Conservation (phyloP, 2,329 filamentous ascomycete species). For the Fusarium compactum region DNA sequence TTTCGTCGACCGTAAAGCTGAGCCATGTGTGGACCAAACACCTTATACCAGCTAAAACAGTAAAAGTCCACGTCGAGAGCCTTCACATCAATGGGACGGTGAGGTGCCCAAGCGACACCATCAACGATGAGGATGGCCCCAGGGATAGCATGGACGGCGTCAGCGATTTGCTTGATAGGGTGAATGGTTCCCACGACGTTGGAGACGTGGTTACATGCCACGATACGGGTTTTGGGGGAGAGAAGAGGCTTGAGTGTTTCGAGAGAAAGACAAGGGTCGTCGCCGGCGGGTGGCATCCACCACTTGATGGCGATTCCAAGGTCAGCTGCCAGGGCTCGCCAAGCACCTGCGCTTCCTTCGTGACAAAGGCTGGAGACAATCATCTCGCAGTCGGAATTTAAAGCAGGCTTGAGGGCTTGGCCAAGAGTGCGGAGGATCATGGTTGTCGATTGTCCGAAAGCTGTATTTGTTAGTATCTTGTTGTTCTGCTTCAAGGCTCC, state of each 20-base stretch:
- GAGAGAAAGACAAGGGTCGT: constrained; percentile 5
- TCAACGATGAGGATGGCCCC: constrained; percentile 57
- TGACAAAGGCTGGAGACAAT: constrained; percentile 4
- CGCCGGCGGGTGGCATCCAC: constrained; percentile 3
- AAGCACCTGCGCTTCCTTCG: constrained; percentile 3
- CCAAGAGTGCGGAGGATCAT: constrained; percentile 5
- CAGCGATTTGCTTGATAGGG: not conserved
- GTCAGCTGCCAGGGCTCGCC: not conserved
- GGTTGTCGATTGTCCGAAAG: constrained; percentile 6
- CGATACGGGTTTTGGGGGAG: not conserved
- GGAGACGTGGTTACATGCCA: constrained; percentile 4
- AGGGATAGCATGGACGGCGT: not conserved
- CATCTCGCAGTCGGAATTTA: not conserved
- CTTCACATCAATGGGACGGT: constrained; percentile 77
- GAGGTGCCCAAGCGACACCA: constrained; percentile 81
- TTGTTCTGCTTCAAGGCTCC: not conserved
- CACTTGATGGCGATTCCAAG: constrained; percentile 8
- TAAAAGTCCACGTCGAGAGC: constrained; percentile 80
- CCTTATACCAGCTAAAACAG: constrained; percentile 83
- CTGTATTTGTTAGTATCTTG: constrained; percentile 1
- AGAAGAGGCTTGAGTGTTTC: constrained; percentile 6
- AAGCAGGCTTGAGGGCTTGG: not conserved
- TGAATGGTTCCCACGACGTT: constrained; percentile 3
- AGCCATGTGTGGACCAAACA: constrained; percentile 80
- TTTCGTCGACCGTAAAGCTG: constrained; percentile 68